Evolutionary conservation across 768 basidiomycete genomes (phyloP).

Genomic region (Chalciporus pseudorubinellus): DNA sequence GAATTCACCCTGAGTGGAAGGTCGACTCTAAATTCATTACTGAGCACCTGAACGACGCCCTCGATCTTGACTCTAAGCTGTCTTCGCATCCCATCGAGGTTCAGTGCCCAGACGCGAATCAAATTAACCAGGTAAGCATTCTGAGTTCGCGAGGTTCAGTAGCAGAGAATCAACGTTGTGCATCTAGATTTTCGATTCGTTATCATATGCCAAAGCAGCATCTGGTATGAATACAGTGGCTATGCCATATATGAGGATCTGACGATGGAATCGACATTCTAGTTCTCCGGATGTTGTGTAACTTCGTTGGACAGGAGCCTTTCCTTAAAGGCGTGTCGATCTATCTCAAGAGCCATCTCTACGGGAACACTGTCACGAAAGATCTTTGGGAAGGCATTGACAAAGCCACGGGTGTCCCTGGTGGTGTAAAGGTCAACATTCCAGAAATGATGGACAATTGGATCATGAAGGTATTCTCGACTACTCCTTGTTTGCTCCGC

Average conservation of each 20-base stretch:
- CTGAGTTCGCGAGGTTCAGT: not conserved
- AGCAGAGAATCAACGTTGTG: not conserved
- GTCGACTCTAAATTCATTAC: conserved; percentile 79
- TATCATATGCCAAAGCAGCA: conserved; percentile 85
- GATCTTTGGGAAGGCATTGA: conserved; percentile 89
- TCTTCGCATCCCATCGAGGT: conserved; percentile 95
- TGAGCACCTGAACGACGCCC: conserved; percentile 71
- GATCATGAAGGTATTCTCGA: conserved; percentile 64
- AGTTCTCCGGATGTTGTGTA: conserved; percentile 93
- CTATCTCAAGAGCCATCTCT: conserved; percentile 88
- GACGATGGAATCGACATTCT: not conserved
- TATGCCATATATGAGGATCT: not conserved
- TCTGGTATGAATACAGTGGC: conserved; percentile 46
- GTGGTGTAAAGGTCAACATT: conserved; percentile 50
- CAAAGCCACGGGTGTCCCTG: conserved; percentile 54
- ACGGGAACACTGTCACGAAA: conserved; percentile 77
- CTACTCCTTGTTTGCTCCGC: not conserved
- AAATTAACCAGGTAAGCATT: conserved; percentile 65
- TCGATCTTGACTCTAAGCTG: conserved; percentile 77
- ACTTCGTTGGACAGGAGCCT: conserved; percentile 82
- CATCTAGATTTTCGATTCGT: conserved; percentile 80
- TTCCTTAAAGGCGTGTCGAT: conserved; percentile 88
- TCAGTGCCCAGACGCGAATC: conserved; percentile 80
- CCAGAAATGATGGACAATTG: conserved; percentile 86
- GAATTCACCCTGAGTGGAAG: conserved; percentile 84